Evolutionary conservation across 2,329 filamentous ascomycete species (phyloP).

Genomic region (Aaosphaeria arxii): DNA sequence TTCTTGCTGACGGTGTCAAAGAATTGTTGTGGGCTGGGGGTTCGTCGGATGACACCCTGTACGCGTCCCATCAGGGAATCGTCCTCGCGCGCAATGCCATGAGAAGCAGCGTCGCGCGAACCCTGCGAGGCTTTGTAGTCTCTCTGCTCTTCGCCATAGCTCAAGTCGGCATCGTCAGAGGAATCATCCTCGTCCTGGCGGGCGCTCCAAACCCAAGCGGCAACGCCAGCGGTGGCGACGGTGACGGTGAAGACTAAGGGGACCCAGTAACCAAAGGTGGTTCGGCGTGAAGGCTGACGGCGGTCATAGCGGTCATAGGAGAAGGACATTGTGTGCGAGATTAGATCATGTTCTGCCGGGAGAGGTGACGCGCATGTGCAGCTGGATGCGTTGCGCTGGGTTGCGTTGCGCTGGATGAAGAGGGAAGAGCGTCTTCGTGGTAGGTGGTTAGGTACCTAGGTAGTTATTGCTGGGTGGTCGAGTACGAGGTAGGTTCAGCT

Average conservation of each 20-base stretch:
- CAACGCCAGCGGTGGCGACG: slow-evolving; percentile 80
- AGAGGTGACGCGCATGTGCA: background rate
- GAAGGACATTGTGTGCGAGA: slow-evolving; percentile 28
- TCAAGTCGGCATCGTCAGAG: slow-evolving; percentile 53
- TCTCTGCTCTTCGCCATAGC: slow-evolving; percentile 42
- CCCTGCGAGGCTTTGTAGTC: slow-evolving; percentile 9
- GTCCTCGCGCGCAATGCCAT: slow-evolving; percentile 32
- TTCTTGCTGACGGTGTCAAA: slow-evolving; percentile 79
- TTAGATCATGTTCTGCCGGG: slow-evolving; percentile 14
- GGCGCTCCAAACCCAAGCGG: slow-evolving; percentile 93
- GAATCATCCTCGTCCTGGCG: slow-evolving; percentile 71
- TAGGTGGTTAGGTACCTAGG: too few relatives aligned
- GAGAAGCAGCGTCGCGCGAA: slow-evolving; percentile 14
- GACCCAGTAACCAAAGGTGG: slow-evolving; percentile 78
- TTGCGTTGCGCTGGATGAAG: slow-evolving; percentile 1
- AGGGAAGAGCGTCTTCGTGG: background rate
- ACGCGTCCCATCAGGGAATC: slow-evolving; percentile 70
- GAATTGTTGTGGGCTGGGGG: slow-evolving; percentile 84
- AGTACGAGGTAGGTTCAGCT: too few relatives aligned
- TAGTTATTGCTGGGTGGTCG: too few relatives aligned
- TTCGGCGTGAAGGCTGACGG: slow-evolving; percentile 54
- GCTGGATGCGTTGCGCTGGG: background rate
- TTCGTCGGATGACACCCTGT: slow-evolving; percentile 76
- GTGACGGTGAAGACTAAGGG: slow-evolving; percentile 84
- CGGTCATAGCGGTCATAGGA: slow-evolving; percentile 56